A percentile compares a stretch with the other conserved stretches of the same genome.
phyloP scores from a whole-genome alignment of 2,329 filamentous ascomycete species.

The Cordyceps militaris region DNA sequence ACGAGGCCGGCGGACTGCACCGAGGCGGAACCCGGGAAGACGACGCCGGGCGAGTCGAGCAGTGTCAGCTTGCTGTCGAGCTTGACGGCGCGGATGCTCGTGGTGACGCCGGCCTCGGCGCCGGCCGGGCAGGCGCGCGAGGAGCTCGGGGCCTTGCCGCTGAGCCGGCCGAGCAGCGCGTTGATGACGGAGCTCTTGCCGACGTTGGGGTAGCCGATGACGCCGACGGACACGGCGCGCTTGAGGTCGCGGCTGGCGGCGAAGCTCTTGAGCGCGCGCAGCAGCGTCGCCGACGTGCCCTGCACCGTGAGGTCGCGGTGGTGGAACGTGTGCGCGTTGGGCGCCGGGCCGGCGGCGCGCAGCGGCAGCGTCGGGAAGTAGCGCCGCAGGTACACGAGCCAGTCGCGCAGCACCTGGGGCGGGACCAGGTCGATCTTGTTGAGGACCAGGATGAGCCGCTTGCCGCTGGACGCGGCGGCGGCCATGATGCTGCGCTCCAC shows the following conservation, averaged over 20 bases:
- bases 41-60: constrained; percentile 89
- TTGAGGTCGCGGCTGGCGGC: constrained; percentile 78
- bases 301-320: constrained; percentile 84
- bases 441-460: constrained; percentile 81
- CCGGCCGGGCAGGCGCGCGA: constrained; percentile 72
- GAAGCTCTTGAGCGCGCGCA: constrained; percentile 85
- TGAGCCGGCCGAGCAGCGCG: constrained; percentile 71
- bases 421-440: constrained; percentile 96
- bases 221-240: constrained; percentile 81
- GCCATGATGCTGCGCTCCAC: constrained; percentile 89
- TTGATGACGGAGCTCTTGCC: constrained; percentile 97
- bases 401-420: constrained; percentile 70
- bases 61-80: constrained; percentile 90
- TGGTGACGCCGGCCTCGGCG: constrained; percentile 88
- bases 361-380: constrained; percentile 90
- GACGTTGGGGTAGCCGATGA: constrained; percentile 93
- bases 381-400: constrained; percentile 76
- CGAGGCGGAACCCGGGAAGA: constrained; percentile 66
- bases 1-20: constrained; percentile 34
- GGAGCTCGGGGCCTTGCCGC: constrained; percentile 51
- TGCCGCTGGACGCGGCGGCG: constrained; percentile 65
- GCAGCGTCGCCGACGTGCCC: constrained; percentile 75
- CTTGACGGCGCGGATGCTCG: constrained; percentile 81
- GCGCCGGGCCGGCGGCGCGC: constrained; percentile 71
- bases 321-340: constrained; percentile 86